Evolutionary conservation across 352 stramenopile species (phyloP).

Genomic region (Globisporangium iwayamae): DNA sequence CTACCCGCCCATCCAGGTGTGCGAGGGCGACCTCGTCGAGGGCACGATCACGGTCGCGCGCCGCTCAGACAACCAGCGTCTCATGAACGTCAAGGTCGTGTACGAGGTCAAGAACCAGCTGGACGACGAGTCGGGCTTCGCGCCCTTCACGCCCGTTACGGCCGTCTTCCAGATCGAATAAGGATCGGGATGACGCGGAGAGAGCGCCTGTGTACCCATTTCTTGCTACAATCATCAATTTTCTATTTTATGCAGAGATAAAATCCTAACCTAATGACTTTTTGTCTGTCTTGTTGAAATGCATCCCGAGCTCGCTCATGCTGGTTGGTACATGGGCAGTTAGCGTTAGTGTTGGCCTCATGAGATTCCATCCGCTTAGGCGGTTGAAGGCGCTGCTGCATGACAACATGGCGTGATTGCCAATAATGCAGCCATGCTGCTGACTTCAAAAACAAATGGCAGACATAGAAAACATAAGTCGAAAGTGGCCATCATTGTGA

Average conservation of each 20-base stretch:
- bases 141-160: constrained; percentile 40
- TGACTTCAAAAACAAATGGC: neutral
- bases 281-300: neutral
- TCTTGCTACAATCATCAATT: constrained; percentile 3
- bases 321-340: neutral
- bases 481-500: neutral
- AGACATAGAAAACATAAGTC: neutral
- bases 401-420: too few relatives aligned
- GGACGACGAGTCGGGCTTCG: constrained; percentile 51
- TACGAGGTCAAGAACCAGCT: constrained; percentile 58
- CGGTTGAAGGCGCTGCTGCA: too few relatives aligned
- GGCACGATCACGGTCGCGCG: constrained; percentile 73
- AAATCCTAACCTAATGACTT: neutral
- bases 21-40: constrained; percentile 69
- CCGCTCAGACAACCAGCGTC: constrained; percentile 81
- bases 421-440: neutral
- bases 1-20: constrained; percentile 81
- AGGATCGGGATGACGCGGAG: constrained; percentile 8
- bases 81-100: constrained; percentile 89
- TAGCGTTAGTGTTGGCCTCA: neutral
- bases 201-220: constrained; percentile 3
- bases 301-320: neutral
- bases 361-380: too few relatives aligned
- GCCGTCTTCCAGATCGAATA: constrained; percentile 87
- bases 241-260: constrained; percentile 11